Evolutionary conservation across 2,329 filamentous ascomycete genomes (phyloP).

Genomic region (Fusarium sp.): DNA sequence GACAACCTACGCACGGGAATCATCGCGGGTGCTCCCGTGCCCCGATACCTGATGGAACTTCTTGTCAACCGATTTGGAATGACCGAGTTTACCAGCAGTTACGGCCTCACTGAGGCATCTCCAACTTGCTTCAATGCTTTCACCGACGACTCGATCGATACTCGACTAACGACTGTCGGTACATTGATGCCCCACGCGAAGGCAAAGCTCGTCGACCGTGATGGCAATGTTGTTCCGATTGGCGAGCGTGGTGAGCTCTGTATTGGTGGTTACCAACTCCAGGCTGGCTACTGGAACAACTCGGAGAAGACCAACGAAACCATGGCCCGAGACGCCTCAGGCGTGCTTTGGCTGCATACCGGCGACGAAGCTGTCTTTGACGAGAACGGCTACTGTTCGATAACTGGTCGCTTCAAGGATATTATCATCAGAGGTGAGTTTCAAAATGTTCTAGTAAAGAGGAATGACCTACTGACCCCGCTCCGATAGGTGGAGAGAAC

Average conservation of each 20-base stretch:
- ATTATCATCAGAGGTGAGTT: conserved; percentile 77
- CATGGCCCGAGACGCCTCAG: conserved; percentile 65
- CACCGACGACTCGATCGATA: conserved; percentile 76
- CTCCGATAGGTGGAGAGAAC: conserved; percentile 73
- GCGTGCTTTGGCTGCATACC: conserved; percentile 73
- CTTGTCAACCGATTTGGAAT: conserved; percentile 80
- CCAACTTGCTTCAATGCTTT: conserved; percentile 86
- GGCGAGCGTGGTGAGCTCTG: conserved; percentile 80
- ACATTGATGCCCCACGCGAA: conserved; percentile 80
- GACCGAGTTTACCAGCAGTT: conserved; percentile 78
- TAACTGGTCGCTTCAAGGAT: conserved; percentile 83
- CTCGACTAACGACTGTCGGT: conserved; percentile 78
- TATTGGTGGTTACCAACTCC: conserved; percentile 82
- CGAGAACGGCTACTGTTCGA: conserved; percentile 75
- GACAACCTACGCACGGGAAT: conserved; percentile 78
- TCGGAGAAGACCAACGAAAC: conserved; percentile 76
- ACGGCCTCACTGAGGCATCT: conserved; percentile 81
- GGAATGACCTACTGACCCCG: conserved; percentile 38
- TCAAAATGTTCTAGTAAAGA: conserved; percentile 13
- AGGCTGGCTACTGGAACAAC: conserved; percentile 76
- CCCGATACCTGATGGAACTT: conserved; percentile 78
- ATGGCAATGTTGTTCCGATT: conserved; percentile 74
- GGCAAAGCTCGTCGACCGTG: conserved; percentile 81
- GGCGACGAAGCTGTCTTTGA: conserved; percentile 79
- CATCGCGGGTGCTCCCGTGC: conserved; percentile 82